phyloP scores from a whole-genome alignment of 2,329 filamentous ascomycete genomes.

The Aspergillus vadensis region DNA sequence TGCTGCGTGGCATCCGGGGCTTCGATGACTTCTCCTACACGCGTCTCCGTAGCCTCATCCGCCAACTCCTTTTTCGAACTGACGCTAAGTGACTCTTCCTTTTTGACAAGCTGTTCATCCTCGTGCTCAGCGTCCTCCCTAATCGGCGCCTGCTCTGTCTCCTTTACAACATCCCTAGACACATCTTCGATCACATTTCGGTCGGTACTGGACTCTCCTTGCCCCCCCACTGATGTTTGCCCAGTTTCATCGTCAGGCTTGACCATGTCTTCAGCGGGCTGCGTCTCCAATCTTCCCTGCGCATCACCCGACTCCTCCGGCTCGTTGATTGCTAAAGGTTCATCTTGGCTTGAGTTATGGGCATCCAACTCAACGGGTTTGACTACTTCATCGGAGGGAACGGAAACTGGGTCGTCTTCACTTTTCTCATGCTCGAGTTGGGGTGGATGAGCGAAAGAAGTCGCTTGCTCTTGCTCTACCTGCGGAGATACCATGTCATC shows the following conservation, averaged over 20 bases:
- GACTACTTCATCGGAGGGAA: constrained; percentile 24
- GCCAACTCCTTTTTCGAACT: not conserved
- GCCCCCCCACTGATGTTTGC: not conserved
- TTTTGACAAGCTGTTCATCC: not conserved
- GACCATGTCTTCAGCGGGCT: not conserved
- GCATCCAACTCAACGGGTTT: constrained; percentile 4
- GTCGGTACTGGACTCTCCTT: not conserved
- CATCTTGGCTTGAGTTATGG: constrained; percentile 6
- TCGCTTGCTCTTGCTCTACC: constrained; percentile 44
- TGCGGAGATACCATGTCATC: constrained; percentile 48
- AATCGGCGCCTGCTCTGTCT: not conserved
- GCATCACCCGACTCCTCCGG: constrained; percentile 8
- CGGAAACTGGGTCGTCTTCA: constrained; percentile 11
- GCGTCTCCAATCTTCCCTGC: not conserved
- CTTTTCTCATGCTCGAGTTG: constrained; percentile 33
- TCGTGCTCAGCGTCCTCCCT: not conserved
- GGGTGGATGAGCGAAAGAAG: constrained; percentile 36
- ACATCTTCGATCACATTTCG: not conserved
- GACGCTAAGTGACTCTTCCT: not conserved
- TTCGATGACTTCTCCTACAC: constrained; percentile 23
- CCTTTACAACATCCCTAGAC: not conserved
- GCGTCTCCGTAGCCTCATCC: constrained; percentile 16
- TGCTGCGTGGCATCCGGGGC: constrained; percentile 6
- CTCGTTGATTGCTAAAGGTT: constrained; percentile 9
- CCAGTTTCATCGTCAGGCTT: not conserved